Conservation (phyloP, 495 filamentous ascomycete genomes). For the Platismatia glauca region DNA sequence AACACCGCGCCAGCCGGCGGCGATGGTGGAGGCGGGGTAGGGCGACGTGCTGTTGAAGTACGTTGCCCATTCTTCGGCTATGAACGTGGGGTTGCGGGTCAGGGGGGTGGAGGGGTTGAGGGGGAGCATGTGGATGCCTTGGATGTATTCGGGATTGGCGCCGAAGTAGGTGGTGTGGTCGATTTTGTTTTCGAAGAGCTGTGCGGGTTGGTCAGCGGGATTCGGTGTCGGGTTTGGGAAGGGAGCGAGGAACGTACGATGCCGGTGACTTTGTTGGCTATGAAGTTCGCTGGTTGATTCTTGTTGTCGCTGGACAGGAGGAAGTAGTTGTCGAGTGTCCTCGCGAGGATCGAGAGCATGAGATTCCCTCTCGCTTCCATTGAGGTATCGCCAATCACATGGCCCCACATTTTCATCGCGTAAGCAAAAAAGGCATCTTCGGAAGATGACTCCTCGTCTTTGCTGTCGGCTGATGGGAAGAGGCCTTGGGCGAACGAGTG, state of each 20-base stretch:
- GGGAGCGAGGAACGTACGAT: constrained; percentile 44
- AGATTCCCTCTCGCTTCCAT: constrained; percentile 84
- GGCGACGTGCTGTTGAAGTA: constrained; percentile 51
- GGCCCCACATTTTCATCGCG: constrained; percentile 90
- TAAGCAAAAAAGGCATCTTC: constrained; percentile 89
- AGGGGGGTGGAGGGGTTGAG: constrained; percentile 62
- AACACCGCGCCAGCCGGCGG: constrained; percentile 78
- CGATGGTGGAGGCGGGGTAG: constrained; percentile 46
- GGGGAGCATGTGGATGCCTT: constrained; percentile 96
- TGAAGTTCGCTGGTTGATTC: constrained; percentile 69
- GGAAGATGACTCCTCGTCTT: constrained; percentile 84
- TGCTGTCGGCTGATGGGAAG: constrained; percentile 84
- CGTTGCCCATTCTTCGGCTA: constrained; percentile 74
- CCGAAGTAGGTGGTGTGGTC: constrained; percentile 96
- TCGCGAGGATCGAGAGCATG: constrained; percentile 65
- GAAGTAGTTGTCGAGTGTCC: constrained; percentile 72
- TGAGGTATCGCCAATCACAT: constrained; percentile 58
- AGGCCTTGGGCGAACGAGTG: constrained; percentile 96
- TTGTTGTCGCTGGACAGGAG: constrained; percentile 59
- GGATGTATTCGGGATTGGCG: constrained; percentile 66
- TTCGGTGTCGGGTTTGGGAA: not conserved
- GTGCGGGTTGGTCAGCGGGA: not conserved
- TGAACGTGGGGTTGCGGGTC: constrained; percentile 60
- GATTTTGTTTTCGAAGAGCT: constrained; percentile 92
- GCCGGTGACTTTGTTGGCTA: constrained; percentile 78